Base-by-base conservation (phyloP, 1,284 basidiomycete species). In the Ceratobasidium sp. region DNA sequence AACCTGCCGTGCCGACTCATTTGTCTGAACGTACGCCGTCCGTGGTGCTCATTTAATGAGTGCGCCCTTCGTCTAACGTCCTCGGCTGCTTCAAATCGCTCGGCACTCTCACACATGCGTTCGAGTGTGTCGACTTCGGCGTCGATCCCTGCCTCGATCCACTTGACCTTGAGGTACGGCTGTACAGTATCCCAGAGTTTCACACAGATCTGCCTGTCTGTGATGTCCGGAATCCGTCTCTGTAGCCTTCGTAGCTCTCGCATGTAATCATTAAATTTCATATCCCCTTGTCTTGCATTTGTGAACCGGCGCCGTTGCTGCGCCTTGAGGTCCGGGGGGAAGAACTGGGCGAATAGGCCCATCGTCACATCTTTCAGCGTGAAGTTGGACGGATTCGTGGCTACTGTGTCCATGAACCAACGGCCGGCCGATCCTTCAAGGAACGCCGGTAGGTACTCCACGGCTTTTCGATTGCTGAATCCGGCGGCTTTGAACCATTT, bases 341-440 rank as follows among this genome's bases (percentile, higher is more conserved):
- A 86, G 60, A 83, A 84, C 67, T 83, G 81, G 72, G 84, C 79
- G 72, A 83, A 85, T 3, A 85, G 30, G 18, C 32, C 59, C 1
- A 52, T 26, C 16, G 46, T 52, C 2, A 64, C 23, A 0, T 16
- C 34, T 3, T 50, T 41, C 4, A 72, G 16, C 0, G 69, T 52
- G 34, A 64, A 72, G 41, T 5, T 9, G 18, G 30, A n/a, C 5
- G 46, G 41, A 14, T 74, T 30, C 14, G 59, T 36, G 16, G 73
- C 67, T 2, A 64, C 72, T 21, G 36, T 46, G 36, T 50, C 50
- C 58, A 71, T 73, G 45, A 52, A 73, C 26, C 53, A 64, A 0
- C 23, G 10, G 5, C 34, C 67, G 1, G 72, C 72, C 41, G 60
- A 62, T 9, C 36, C 67, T 10, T 28, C 45, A 2, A 73, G 46